phyloP scores from a whole-genome alignment of 1,139 yeast genomes.

The Meyerozyma smithsonii region DNA sequence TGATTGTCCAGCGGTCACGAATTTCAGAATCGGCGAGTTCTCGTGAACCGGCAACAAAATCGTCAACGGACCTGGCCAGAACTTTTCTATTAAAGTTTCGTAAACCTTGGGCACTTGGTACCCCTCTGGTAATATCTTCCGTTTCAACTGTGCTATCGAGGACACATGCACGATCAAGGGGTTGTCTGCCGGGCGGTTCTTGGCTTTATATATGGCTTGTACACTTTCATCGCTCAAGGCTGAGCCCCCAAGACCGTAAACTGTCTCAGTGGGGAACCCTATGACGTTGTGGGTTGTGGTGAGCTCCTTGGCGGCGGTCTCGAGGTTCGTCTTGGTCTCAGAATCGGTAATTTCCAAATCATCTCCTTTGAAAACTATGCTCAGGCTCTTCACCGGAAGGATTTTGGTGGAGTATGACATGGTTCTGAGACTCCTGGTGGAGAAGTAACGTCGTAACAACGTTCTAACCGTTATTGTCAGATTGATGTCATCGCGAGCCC shows the following conservation, averaged over 20 bases:
- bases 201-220: slow-evolving; percentile 71
- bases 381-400: slow-evolving; percentile 26
- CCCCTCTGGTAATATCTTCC: slow-evolving; percentile 44
- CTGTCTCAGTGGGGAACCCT: slow-evolving; percentile 96
- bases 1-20: slow-evolving; percentile 80
- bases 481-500: background rate
- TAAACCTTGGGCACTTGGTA: slow-evolving; percentile 64
- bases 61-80: slow-evolving; percentile 97
- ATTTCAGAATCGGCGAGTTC: slow-evolving; percentile 53
- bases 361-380: slow-evolving; percentile 22
- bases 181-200: slow-evolving; percentile 91
- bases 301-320: slow-evolving; percentile 56
- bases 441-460: background rate
- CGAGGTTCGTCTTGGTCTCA: slow-evolving; percentile 45
- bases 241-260: slow-evolving; percentile 91
- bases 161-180: slow-evolving; percentile 90
- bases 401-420: slow-evolving; percentile 24
- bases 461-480: background rate
- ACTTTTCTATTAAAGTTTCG: slow-evolving; percentile 51
- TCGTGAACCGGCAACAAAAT: slow-evolving; percentile 66
- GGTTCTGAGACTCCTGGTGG: background rate
- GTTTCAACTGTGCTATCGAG: slow-evolving; percentile 63
- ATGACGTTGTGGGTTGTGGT: slow-evolving; percentile 54
- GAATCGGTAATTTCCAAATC: slow-evolving; percentile 39
- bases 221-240: slow-evolving; percentile 75